Conservation (phyloP, 2,329 filamentous ascomycete genomes). For the Stromatinia cepivora region DNA sequence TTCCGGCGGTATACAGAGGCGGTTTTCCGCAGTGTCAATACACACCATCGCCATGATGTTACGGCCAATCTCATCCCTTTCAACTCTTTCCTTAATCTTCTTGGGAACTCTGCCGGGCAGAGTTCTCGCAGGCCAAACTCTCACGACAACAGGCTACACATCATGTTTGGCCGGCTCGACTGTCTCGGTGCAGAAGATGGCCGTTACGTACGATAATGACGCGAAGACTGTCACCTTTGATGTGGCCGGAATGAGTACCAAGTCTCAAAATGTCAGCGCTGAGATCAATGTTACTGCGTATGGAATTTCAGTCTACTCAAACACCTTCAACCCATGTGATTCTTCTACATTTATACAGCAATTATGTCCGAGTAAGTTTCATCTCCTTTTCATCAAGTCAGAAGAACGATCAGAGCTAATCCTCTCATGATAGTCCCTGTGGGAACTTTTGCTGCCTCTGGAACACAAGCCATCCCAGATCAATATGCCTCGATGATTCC, state of each 20-base stretch:
- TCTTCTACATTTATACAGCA: conserved; percentile 63
- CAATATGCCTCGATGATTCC: conserved; percentile 76
- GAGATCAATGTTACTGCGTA: conserved; percentile 53
- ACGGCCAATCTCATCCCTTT: conserved; percentile 35
- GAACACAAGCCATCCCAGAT: conserved; percentile 69
- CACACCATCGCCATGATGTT: conserved; percentile 36
- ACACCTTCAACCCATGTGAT: conserved; percentile 81
- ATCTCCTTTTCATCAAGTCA: background rate
- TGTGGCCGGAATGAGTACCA: conserved; percentile 72
- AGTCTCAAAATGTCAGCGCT: conserved; percentile 78
- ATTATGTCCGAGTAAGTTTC: conserved; percentile 70
- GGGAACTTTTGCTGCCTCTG: conserved; percentile 71
- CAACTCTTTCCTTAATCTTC: conserved; percentile 37
- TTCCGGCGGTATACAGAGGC: conserved; percentile 12
- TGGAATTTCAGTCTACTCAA: conserved; percentile 75
- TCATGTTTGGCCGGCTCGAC: conserved; percentile 62
- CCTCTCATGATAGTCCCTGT: conserved; percentile 59
- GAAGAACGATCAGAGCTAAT: conserved; percentile 16
- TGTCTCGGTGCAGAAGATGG: conserved; percentile 70
- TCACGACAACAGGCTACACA: conserved; percentile 78
- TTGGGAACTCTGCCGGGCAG: conserved; percentile 37
- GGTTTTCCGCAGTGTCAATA: conserved; percentile 21
- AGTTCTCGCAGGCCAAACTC: conserved; percentile 66
- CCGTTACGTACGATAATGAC: conserved; percentile 77
- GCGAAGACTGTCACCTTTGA: conserved; percentile 77